Base-by-base conservation (phyloP, 2,329 filamentous ascomycete species). In the Trichoderma guizhouense region DNA sequence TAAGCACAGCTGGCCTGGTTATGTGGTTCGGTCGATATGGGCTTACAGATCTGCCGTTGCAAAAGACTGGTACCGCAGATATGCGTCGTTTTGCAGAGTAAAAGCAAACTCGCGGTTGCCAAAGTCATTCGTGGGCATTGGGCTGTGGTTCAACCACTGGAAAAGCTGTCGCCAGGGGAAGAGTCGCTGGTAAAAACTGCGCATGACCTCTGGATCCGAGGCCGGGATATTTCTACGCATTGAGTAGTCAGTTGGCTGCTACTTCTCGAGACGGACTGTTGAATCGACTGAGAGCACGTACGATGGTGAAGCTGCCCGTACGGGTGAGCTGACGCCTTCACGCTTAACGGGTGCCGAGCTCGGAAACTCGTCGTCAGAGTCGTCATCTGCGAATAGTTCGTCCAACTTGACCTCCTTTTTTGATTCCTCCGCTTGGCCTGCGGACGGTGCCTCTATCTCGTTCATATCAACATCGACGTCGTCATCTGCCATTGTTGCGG, bases 101-200 rank as follows among this genome's bases (percentile, higher is more conserved):
- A 98, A 95, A 21, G 96, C 95, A 80, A 99, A 98, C 82, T 99
- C 96, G 79, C 96, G 92, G 80, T 98, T 93, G 32, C 87, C 90
- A 83, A 98, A 98, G 82, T 98, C 95, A 75, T 91, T 91, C 5
- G 92, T 92, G 0, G 96, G 95, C 7, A 90, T 90, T 7, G 94
- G 92, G 69, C 93, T 93, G 82, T 98, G 96, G 79, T 98, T 99
- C 62, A 99, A 89, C 96, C 96, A 99, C 81, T 98, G 95, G 83
- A 98, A 99, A 24, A 98, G 90, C 73, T 93, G 92, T 72, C 95
- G 90, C 86, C 97, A 99, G 5, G 96, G 96, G 77, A 98, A 98
- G 47, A 99, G 86, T 62, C 96, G 93, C 79, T 97, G 93, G 81
- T 99, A 99, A 84, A 98, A 99, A 74, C 92, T 93, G 77, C 93